Base-by-base conservation (phyloP, 768 basidiomycete genomes). In the Macrolepiota dolichaula region DNA sequence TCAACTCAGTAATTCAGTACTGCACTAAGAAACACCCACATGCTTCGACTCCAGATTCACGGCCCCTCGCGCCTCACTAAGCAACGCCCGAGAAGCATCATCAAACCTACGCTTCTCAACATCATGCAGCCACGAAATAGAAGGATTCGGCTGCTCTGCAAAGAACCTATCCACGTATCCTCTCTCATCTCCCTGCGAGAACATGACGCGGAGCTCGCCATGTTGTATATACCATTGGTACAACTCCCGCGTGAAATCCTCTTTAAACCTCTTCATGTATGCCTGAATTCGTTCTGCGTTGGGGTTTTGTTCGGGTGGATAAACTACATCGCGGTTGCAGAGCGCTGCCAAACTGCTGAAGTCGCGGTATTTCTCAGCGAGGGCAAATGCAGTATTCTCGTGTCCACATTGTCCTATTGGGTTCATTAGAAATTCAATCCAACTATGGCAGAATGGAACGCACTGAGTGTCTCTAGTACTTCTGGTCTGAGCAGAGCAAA, bases 201-300 rank as follows among this genome's bases (percentile, higher is more conserved):
- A 92, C 72, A 98, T 81, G 4, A 87, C 83, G 12, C 93, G 85
- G 24, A 92, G 73, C 73, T 94, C 93, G 17, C 93, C 92, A 64
- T 95, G 88, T 65, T 94, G 91, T 53, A 96, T 90, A 71, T 93
- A 96, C 91, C 91, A 97, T 68, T 86, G 84, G 69, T 92, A 96
- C n/a, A 97, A 79, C 68, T 93, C 88, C n/a, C 81, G 85, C 0
- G 94, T 89, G 65, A 98, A 98, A 12, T 85, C 85, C 36, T 93
- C 87, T 53, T 88, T 85, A 74, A 89, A 96, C 67, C 79, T 81
- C 49, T 89, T 81, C 60, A 95, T 84, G 72, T 94, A 97, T 4
- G 72, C 70, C 66, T 87, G 82, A 17, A 94, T 87, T 19, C 86
- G 78, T 25, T 74, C 69, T 1, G 79, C 77, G 66, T 89, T 78